Base-by-base conservation (phyloP, 2,329 filamentous ascomycete genomes). In the Fusarium subtropicale region DNA sequence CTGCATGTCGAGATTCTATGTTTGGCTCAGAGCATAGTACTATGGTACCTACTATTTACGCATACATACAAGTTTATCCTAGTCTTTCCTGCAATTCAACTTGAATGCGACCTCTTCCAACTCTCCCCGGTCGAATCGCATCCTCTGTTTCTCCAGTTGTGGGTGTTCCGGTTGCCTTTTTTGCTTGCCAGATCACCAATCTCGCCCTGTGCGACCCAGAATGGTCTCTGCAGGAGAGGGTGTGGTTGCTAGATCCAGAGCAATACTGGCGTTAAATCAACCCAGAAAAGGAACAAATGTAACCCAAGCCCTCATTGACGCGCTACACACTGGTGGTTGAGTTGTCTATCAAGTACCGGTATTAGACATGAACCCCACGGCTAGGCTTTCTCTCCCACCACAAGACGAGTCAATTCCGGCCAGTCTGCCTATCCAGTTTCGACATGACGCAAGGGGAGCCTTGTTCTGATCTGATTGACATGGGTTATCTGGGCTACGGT, bases 361-460 rank as follows among this genome's bases (percentile, higher is more conserved):
- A 59, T 51, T 28, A 18, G 22, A 45, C 46, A 41, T 39, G 46
- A 68, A 56, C 73, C 66, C 73, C 73, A 75, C 73, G 71, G 39
- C 68, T 62, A 73, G 73, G 73, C 73, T 72, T 74, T 74, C 64
- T 72, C 46, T 71, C 60, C 70, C 48, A 38, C 39, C 63, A 48
- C 28, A 47, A 28, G 22, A 31, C 31, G n/a, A 22, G 52, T 22
- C 41, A 36, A 44, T 42, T 66, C 54, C 54, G 52, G 10, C 48
- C 33, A 67, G 56, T 74, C 66, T 69, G 71, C 70, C 72, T 66
- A 34, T 39, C 72, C 44, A 58, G 48, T 59, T 38, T 63, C 63
- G 46, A 47, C 62, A 70, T 75, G 71, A 73, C 68, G 73, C 73
- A 73, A 74, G 71, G 73, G 62, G 54, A 62, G 52, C 60, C 65